Base-by-base conservation (phyloP, 2,329 filamentous ascomycete species). In the Balansia obtecta region DNA sequence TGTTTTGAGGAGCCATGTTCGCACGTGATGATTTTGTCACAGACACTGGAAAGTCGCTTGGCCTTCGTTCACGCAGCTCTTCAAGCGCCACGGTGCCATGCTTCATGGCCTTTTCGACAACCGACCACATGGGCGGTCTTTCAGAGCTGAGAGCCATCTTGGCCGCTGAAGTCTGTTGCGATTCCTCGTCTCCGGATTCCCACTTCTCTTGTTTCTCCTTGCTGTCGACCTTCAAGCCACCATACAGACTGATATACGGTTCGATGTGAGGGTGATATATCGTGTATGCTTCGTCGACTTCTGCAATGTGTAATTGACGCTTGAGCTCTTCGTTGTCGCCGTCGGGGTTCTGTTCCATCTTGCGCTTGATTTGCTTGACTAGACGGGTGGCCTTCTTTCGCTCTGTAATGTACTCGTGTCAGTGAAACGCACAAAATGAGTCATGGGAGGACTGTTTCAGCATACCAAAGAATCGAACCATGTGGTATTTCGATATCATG, bases 401-500 rank as follows among this genome's bases (percentile, higher is more conserved):
- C 57, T 88, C 83, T 86, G 54, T 10, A 20, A 18, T 13, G 8
- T 9, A 18, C 27, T 12, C 15, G 27, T 34, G 20, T 47, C 41
- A 51, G 46, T 39, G 46, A 22, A 10, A 11, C n/a, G 3, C 18
- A 42, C 6, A 42, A 12, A 20, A 42, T 6, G 40, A 22, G 40
- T 11, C n/a, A 18, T 6, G 20, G 3, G 18, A n/a, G 43, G 32
- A 10, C 32, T 20, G 16, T 45, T 16, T 37, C 8, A 49, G 40
- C 56, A 11, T 71, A 86, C 86, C 87, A 66, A 91, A 91, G 63
- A 93, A 93, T 30, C 87, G 74, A 47, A 91, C 80, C 78, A 88
- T 90, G 64, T 91, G 86, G 59, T 89, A 93, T 64, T 83, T 85
- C 47, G 73, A 73, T 54, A 90, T 88, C 78, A 90, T 87, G 52